These are phyloP conservation scores for Sphagnum tenellum DNA, from an alignment of 225 moss, liverwort and hornwort genomes.

Conservation along the genomic window DNA sequence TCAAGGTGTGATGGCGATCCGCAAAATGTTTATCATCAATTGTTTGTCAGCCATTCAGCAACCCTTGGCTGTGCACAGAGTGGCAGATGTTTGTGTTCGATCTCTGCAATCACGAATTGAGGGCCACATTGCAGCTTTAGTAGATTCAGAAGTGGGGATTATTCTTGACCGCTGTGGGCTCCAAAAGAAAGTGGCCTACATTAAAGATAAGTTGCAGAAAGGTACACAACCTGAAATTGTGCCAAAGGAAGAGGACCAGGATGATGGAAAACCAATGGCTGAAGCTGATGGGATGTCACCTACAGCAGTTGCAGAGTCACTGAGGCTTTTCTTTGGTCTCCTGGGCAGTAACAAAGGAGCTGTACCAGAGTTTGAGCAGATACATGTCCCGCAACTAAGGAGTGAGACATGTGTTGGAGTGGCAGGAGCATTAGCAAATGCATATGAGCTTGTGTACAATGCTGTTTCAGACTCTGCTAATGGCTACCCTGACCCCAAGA, in stretches of 20 bases:
- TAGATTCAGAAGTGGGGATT: slow-evolving; percentile 65
- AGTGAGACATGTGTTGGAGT: slow-evolving; percentile 91
- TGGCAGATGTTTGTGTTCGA: slow-evolving; percentile 58
- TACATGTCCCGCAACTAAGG: slow-evolving; percentile 79
- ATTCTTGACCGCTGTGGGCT: slow-evolving; percentile 92
- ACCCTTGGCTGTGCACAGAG: slow-evolving; percentile 61
- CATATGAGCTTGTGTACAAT: slow-evolving; percentile 74
- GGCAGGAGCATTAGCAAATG: slow-evolving; percentile 68
- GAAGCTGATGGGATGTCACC: slow-evolving; percentile 81
- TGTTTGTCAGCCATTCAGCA: slow-evolving; percentile 93
- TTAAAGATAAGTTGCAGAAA: slow-evolving; percentile 65
- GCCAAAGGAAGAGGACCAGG: slow-evolving; percentile 68
- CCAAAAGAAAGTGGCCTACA: slow-evolving; percentile 72
- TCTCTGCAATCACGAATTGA: slow-evolving; percentile 63
- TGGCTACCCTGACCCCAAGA: slow-evolving; percentile 80
- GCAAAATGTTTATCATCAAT: slow-evolving; percentile 86
- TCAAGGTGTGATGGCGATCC: slow-evolving; percentile 55
- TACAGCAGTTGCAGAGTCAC: slow-evolving; percentile 67
- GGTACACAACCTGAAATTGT: slow-evolving; percentile 67
- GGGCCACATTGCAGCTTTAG: slow-evolving; percentile 64
- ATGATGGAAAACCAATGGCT: slow-evolving; percentile 70
- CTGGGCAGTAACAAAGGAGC: slow-evolving; percentile 78
- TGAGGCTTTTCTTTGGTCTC: slow-evolving; percentile 67
- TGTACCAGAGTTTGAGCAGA: slow-evolving; percentile 91
- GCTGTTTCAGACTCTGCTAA: slow-evolving; percentile 68